Conservation (phyloP, 2,329 filamentous ascomycete species). For the Verticillium tricorpus region DNA sequence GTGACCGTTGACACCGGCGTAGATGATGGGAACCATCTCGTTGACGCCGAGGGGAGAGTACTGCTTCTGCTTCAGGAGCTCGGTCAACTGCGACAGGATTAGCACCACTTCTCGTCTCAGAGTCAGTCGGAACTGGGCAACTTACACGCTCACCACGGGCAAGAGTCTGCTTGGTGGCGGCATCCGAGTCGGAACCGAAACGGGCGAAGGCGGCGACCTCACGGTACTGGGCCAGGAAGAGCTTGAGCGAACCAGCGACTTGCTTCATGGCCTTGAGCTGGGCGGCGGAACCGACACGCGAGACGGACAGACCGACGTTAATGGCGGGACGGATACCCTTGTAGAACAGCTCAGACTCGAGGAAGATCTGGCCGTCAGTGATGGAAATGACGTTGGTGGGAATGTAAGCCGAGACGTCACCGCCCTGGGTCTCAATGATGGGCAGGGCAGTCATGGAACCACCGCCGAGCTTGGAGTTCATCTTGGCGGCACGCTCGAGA, state of each 20-base stretch:
- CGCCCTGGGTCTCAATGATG: conserved; percentile 98
- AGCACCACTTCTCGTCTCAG: background rate
- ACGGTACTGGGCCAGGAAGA: conserved; percentile 99
- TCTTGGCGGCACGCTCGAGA: conserved; percentile 98
- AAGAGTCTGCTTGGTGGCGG: conserved; percentile 97
- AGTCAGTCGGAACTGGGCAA: conserved; percentile 17
- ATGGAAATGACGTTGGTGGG: conserved; percentile 99
- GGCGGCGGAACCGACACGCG: conserved; percentile 98
- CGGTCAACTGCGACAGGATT: conserved; percentile 59
- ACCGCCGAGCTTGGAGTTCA: conserved; percentile 82
- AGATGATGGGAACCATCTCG: conserved; percentile 99
- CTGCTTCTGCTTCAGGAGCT: conserved; percentile 99
- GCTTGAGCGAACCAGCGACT: conserved; percentile 98
- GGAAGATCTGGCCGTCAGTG: conserved; percentile 99
- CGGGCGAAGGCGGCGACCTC: conserved; percentile 99
- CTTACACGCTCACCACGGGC: conserved; percentile 94
- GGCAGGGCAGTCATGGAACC: conserved; percentile 97
- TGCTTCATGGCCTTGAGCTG: conserved; percentile 99
- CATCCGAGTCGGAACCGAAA: conserved; percentile 99
- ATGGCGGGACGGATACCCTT: conserved; percentile 99
- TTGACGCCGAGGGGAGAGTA: conserved; percentile 98
- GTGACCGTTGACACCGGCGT: conserved; percentile 96
- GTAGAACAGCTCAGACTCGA: conserved; percentile 99
- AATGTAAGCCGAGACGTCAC: conserved; percentile 99
- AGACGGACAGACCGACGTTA: conserved; percentile 99